Base-by-base conservation (phyloP, 495 filamentous ascomycete genomes). In the Penicillium argentinense region DNA sequence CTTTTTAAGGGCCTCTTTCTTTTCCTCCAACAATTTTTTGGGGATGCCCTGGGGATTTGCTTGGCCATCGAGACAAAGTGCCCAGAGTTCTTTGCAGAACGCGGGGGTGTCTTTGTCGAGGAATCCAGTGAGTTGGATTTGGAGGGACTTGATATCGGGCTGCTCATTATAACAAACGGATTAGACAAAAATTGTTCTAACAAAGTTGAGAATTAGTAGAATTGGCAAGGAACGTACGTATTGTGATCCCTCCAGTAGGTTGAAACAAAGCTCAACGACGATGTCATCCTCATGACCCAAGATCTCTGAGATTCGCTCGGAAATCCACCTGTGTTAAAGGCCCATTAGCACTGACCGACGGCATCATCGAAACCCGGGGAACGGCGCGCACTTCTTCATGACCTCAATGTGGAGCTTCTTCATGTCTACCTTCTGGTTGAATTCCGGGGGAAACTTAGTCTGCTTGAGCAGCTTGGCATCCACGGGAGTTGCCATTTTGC, bases 31-130 rank as follows among this genome's bases (percentile, higher is more conserved):
- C 24, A 98, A 73, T 67, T 97, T 92, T 62, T 95, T 91, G 0
- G 93, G 93, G 27, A 99, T 89, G 34, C 92, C 92, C 64, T 91
- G 87, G 1, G 87, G 80, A 62, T 84, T 96, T 37, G 79, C 74
- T 65, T 99, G 93, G 11, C 88, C 93, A 60, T 91, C 97, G 28
- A 97, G 72, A 50, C 90, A 88, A 12, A 97, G 72, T 30, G 80
- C 86, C 93, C 93, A 99, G 1, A 99, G 73, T 50, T 96, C 88
- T 60, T 95, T 90, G 71, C 93, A 97, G 65, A 99, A 99, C 5
- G 77, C 72, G 8, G 90, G 72, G 0, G 91, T 93, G 54, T 96
- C 88, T 69, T 93, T 96, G 59, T 96, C 91, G 51, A 99, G 79
- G 57, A 97, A 97, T 4, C 91, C 92, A 2, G 87, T 96, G 43